A percentile compares a stretch with the other conserved stretches of the same genome.
Evolutionary conservation across 176 grass and related monocot species (phyloP).

Genomic region (Avena atlantica): DNA sequence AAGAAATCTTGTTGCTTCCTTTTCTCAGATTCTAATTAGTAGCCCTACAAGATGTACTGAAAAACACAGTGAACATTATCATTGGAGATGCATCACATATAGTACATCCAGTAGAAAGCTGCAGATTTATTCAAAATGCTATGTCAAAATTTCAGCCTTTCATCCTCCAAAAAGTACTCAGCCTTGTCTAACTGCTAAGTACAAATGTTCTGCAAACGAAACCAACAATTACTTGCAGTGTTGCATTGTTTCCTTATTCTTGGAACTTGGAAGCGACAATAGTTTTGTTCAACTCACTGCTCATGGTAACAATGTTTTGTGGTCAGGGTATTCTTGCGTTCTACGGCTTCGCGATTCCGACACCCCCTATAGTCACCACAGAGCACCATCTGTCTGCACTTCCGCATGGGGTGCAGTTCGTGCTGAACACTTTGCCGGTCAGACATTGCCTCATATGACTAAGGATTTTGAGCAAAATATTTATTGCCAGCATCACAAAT

Average conservation of each 20-base stretch:
- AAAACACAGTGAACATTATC: neutral
- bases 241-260: neutral
- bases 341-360: constrained; percentile 30
- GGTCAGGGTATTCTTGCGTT: constrained; percentile 46
- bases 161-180: neutral
- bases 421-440: constrained; percentile 42
- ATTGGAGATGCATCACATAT: neutral
- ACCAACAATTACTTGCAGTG: neutral
- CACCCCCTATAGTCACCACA: neutral
- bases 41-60: neutral
- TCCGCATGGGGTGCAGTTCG: constrained; percentile 24
- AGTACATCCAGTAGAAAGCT: neutral
- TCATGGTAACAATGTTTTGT: constrained; percentile 4
- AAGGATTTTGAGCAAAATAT: constrained; percentile 7
- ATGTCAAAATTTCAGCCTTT: constrained; percentile 2
- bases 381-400: neutral
- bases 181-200: neutral
- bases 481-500: neutral
- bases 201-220: neutral
- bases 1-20: neutral
- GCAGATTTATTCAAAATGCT: neutral
- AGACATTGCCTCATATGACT: neutral
- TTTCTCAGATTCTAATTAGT: neutral
- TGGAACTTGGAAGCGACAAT: neutral
- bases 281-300: neutral